A percentile compares a stretch with the other conserved stretches of the same genome.
phyloP scores from a whole-genome alignment of 345 rosid species.

The Syzygium aqueum region DNA sequence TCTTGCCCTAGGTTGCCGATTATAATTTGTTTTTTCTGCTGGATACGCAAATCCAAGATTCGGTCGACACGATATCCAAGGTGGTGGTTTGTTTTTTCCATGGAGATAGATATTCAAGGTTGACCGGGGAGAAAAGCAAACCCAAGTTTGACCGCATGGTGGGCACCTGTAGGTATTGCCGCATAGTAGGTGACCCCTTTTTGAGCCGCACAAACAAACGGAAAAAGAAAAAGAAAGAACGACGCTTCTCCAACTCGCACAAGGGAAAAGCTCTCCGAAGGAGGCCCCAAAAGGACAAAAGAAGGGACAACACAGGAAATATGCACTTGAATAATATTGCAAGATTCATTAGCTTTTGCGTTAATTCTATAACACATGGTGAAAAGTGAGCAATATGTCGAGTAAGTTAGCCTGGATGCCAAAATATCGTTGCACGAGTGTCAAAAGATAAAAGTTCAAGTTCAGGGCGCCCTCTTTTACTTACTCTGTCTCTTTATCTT shows the following conservation, averaged over 20 bases:
- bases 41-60: not conserved
- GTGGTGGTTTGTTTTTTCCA: not conserved
- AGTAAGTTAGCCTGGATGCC: not conserved
- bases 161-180: not conserved
- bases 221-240: too few relatives aligned
- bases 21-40: not conserved
- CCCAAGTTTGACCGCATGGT: not conserved
- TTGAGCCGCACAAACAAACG: not conserved
- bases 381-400: not conserved
- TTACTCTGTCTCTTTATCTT: not conserved
- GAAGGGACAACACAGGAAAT: not conserved
- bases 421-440: not conserved
- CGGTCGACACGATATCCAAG: not conserved
- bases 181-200: not conserved
- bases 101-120: not conserved
- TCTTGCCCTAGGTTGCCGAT: not conserved
- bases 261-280: not conserved
- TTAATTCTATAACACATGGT: not conserved
- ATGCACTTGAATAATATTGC: not conserved
- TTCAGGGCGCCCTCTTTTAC: not conserved
- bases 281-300: not conserved
- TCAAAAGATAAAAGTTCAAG: not conserved
- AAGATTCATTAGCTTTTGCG: not conserved
- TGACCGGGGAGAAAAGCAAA: not conserved
- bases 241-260: not conserved